Evolutionary conservation across 352 stramenopile genomes (phyloP), one percentile per base, ranked within the genome.

Genomic region (Phytophthora hibernalis): DNA sequence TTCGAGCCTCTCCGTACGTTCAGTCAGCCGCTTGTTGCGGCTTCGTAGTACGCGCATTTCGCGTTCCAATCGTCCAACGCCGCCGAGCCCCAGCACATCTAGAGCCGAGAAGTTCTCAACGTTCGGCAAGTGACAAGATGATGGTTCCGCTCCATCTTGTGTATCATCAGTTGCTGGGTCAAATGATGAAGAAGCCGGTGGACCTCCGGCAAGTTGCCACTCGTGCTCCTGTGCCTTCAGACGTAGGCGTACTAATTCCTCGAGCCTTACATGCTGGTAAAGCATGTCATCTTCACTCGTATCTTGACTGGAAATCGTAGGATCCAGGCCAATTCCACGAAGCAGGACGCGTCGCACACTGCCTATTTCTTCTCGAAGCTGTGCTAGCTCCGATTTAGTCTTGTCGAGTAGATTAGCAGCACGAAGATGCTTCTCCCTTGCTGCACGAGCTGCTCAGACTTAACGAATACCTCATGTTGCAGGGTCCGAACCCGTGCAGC

Each of bases 221-320:
- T 89, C 80, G 28, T 90, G 79, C 51, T 92, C 83, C 2, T 83
- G 44, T 8, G 75, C 73, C 42, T 93, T 91, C 13, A 95, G 47
- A 5, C 85, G 77, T 22, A 95, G 52, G 0, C 87, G 87, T 15
- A 95, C 72, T 7, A 95, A 63, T 54, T 95, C 87, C 9, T 79
- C 75, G 9, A 95, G 65, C 26, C 74, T 79, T 15, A 95, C 81
- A 49, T 95, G 82, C 50, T 90, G 67, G 45, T 92, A 95, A 20
- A 82, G 68, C n/a, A 42, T 58, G 10, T 80, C 80, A 48, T 93
- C 83, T 1, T 87, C 61, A 5, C 55, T 56, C 31, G 58, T 54
- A 21, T 81, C 74, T 62, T 73, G 63, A 52, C 35, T 59, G 9
- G 43, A 40, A 33, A 72, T 55, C 3, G 47, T 63, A 8, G 69